A percentile compares a stretch with the other conserved stretches of the same genome.
Evolutionary conservation across 1,284 basidiomycete genomes (phyloP).

Genomic region (Sporisorium iseilematis-ciliati): DNA sequence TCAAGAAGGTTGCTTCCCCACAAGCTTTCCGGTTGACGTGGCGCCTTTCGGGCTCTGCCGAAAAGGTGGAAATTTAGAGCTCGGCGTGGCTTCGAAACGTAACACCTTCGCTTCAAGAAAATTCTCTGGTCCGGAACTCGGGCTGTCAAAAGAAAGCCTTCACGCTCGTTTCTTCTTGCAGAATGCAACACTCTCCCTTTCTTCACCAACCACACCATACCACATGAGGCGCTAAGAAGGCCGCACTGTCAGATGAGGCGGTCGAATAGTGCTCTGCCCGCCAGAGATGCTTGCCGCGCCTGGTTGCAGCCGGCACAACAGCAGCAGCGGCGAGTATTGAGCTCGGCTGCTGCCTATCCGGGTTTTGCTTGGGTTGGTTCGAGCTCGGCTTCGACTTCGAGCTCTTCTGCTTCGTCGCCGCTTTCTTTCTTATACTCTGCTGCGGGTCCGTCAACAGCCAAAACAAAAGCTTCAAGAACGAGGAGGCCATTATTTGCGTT

Average conservation of each 20-base stretch:
- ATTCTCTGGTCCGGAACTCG: conserved; percentile 32
- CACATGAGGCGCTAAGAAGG: background rate
- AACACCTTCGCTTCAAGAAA: background rate
- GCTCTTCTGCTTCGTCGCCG: background rate
- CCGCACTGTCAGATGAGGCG: conserved; percentile 15
- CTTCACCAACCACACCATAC: background rate
- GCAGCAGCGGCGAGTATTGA: conserved; percentile 26
- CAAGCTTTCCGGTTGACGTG: conserved; percentile 27
- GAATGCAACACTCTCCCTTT: background rate
- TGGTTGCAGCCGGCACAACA: conserved; percentile 10
- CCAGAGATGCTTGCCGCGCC: conserved; percentile 28
- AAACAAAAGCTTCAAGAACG: conserved; percentile 1
- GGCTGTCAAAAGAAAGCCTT: conserved; percentile 11
- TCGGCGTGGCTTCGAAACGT: background rate
- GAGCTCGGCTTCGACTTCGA: conserved; percentile 11
- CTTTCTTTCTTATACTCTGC: conserved; percentile 10
- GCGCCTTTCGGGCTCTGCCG: conserved; percentile 13
- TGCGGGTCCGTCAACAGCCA: background rate
- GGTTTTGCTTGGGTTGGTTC: conserved; percentile 13
- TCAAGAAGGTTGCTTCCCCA: conserved; percentile 3
- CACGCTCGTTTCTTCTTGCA: conserved; percentile 21
- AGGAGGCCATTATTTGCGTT: conserved; percentile 11
- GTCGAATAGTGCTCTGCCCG: conserved; percentile 21
- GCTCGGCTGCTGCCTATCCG: conserved; percentile 25
- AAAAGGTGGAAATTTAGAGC: conserved; percentile 12